phyloP scores from a whole-genome alignment of 805 yeast genomes.

The Lipomyces orientalis region DNA sequence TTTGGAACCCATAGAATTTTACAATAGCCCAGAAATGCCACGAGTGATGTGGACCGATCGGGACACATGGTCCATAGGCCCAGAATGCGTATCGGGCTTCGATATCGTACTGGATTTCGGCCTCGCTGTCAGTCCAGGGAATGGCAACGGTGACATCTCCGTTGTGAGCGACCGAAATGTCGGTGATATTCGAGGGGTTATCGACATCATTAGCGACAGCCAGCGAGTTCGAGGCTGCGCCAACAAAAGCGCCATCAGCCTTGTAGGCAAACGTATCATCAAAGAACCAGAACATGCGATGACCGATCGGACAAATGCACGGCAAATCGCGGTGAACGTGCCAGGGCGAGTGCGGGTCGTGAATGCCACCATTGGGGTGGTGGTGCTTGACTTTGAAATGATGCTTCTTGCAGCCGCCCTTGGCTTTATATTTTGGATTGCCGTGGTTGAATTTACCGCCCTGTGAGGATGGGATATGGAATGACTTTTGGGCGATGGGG shows the following conservation, averaged over 20 bases:
- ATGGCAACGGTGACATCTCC: conserved; percentile 28
- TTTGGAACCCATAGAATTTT: conserved; percentile 14
- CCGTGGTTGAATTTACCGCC: not conserved
- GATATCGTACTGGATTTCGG: conserved; percentile 20
- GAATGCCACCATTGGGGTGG: conserved; percentile 11
- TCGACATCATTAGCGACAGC: conserved; percentile 11
- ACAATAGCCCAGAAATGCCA: conserved; percentile 29
- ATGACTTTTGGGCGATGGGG: not conserved
- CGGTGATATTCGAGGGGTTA: conserved; percentile 18
- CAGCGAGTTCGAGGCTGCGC: conserved; percentile 31
- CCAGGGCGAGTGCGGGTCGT: conserved; percentile 25
- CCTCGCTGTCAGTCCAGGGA: conserved; percentile 27
- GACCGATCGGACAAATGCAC: conserved; percentile 26
- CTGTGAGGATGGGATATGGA: not conserved
- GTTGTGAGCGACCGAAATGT: conserved; percentile 19
- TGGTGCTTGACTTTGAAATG: conserved; percentile 16
- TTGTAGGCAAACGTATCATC: conserved; percentile 30
- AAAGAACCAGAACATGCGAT: conserved; percentile 33
- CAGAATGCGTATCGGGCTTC: conserved; percentile 30
- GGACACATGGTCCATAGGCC: conserved; percentile 29
- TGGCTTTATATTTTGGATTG: not conserved
- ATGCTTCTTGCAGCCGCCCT: not conserved
- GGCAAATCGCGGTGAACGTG: conserved; percentile 27
- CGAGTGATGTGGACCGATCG: conserved; percentile 19
- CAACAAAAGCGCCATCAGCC: conserved; percentile 23